Conservation (phyloP, 176 grass and related monocot genomes). For the Poa pratensis region DNA sequence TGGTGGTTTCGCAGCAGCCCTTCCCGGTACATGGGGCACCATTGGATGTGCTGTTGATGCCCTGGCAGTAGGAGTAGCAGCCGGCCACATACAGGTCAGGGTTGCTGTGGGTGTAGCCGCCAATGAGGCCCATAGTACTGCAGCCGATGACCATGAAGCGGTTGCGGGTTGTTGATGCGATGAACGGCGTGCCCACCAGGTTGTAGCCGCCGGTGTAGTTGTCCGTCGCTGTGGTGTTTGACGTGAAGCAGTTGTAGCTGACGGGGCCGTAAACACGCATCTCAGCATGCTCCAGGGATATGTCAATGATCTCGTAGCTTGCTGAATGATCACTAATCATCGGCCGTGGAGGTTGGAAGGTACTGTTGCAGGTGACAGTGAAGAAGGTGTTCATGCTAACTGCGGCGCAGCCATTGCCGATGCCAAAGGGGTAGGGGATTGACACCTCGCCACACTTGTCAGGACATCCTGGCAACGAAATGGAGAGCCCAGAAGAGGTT, state of each 20-base stretch:
- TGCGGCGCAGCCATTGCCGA: conserved; percentile 1
- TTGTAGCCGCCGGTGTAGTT: not conserved
- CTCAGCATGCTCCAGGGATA: conserved; percentile 42
- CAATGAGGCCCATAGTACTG: conserved; percentile 30
- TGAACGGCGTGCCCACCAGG: conserved; percentile 9
- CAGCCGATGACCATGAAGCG: conserved; percentile 44
- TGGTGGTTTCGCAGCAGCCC: conserved; percentile 46
- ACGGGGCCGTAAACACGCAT: not conserved
- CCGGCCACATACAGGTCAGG: conserved; percentile 15
- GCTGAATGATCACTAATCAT: not conserved
- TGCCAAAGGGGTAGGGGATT: conserved; percentile 50
- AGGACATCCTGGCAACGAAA: conserved; percentile 39
- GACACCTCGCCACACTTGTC: conserved; percentile 29
- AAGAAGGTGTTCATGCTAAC: not conserved
- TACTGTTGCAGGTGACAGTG: conserved; percentile 18
- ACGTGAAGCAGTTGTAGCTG: conserved; percentile 33
- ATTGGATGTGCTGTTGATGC: conserved; percentile 34
- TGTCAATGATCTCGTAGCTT: not conserved
- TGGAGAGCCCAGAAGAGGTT: not conserved
- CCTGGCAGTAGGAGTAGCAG: conserved; percentile 50
- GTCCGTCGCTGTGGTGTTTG: conserved; percentile 26
- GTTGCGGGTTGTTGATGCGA: conserved; percentile 35
- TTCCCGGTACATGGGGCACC: conserved; percentile 25
- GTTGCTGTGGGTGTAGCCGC: not conserved
- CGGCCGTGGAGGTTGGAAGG: conserved; percentile 35